Base-by-base conservation (phyloP, 192 early-diverging fungal genomes). In the Umbelopsis sp. region DNA sequence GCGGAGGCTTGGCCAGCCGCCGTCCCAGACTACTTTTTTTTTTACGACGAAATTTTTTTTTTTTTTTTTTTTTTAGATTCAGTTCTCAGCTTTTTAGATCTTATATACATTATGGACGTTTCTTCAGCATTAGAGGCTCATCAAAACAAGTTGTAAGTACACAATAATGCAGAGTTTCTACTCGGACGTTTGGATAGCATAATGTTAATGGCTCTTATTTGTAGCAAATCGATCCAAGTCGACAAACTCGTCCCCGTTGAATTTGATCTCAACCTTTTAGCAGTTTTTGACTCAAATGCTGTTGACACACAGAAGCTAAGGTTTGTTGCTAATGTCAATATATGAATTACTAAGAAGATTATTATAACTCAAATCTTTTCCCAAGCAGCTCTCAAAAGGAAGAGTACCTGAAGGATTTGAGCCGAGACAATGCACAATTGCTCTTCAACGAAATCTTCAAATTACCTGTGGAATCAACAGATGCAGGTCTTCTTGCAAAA, bases 401-500 rank as follows among this genome's bases (percentile, higher is more conserved):
- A 65, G 71, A 77, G 51, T 94, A 92, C 56, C 76, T 95, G 29
- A 83, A 84, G 49, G 80, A 85, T 45, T 82, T 92, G 67, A 86
- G 92, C 44, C 84, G 92, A 76, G 95, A 96, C 76, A 90, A 89
- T 29, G 81, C 91, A 14, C 97, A 98, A 78, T 81, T 94, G 3
- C 77, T 98, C 44, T 84, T 97, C 71, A 97, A 97, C 77, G 86
- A 91, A 68, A 88, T 98, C 69, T 97, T 97, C 74, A 83, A 86
- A 54, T 89, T 93, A 31, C 94, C 90, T 4, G 87, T 89, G 0
- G 79, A 82, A 24, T 86, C 82, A 24, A 85, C 85, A 43, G 89
- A 91, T 50, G 85, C 89, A 75, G 90, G 94, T 70, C 85, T 93
- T 38, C 88, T 95, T 72, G 97, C 93, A 2, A 71, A 82, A 45